Base-by-base conservation (phyloP, 2,329 filamentous ascomycete species). In the Penicillium freii region DNA sequence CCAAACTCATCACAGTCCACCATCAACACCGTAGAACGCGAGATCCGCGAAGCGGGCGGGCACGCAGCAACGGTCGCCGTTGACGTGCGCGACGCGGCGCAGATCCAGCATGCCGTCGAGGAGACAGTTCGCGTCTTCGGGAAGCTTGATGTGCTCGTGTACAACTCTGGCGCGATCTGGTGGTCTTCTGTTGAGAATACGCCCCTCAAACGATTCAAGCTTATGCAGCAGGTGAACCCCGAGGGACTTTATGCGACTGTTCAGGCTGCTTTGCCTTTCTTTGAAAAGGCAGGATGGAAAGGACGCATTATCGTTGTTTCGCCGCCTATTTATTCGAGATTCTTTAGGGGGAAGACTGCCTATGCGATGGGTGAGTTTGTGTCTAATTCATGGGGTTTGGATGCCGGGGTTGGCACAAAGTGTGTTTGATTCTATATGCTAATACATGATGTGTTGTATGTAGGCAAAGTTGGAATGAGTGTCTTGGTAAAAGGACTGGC, bases 81-180 rank as follows among this genome's bases (percentile, higher is more conserved):
- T 8, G 90, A 95, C 68, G 87, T 88, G 0, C 83, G 90, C 51
- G 79, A 85, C 64, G 79, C 80, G n/a, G 75, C 79, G 8, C 87
- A 84, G 71, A 80, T 92, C 29, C 73, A 86, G 50, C 66, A 71
- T 8, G 79, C 93, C 40, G 76, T 92, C 3, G 71, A 81, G 23
- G 72, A 80, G 54, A 87, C 87, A 0, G 75, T 89, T 5, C 62
- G 84, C 66, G 78, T 73, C 5, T 87, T 88, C 66, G 81, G 81
- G 43, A 82, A 82, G 23, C 77, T 95, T 4, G 90, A 94, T 69
- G 87, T 88, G 0, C 75, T 95, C 2, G 73, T 94, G 48, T 95
- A 95, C 78, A 95, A 94, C 71, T 87, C 87, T 0, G 91, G 91
- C 40, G 91, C 91, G 3, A 92, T 95, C 63, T 94, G 88, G 87